phyloP scores from a whole-genome alignment of 2,329 filamentous ascomycete genomes.

The Calonectria hawksworthii region DNA sequence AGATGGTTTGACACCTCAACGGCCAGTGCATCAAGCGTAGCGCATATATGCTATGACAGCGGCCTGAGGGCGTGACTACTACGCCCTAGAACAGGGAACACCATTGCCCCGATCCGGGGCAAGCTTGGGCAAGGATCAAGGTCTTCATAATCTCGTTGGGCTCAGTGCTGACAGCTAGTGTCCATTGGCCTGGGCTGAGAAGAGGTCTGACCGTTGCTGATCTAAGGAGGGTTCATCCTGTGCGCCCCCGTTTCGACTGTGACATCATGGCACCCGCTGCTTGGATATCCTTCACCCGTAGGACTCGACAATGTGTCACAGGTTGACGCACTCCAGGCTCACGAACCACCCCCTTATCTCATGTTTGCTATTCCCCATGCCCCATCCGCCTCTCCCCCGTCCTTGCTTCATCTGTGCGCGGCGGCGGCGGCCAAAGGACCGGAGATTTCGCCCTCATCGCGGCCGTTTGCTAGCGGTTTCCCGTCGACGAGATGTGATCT shows the following conservation, averaged over 20 bases:
- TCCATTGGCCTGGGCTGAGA: not conserved
- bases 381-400: not conserved
- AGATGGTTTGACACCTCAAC: not conserved
- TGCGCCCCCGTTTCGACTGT: not conserved
- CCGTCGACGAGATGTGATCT: not conserved
- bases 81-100: not conserved
- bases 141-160: not conserved
- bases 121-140: not conserved
- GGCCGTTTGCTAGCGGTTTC: not conserved
- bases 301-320: not conserved
- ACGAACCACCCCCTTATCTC: not conserved
- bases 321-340: not conserved
- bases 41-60: not conserved
- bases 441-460: not conserved
- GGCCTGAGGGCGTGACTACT: not conserved
- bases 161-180: not conserved
- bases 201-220: not conserved
- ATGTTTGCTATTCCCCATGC: not conserved
- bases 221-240: slow-evolving; percentile 6
- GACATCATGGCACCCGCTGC: not conserved
- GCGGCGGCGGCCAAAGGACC: not conserved
- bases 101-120: not conserved
- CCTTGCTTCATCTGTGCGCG: not conserved
- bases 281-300: not conserved
- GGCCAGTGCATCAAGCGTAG: not conserved